Evolutionary conservation across 805 yeast genomes (phyloP), one percentile per base, ranked within the genome.

Genomic region (Myxozyma neglecta): DNA sequence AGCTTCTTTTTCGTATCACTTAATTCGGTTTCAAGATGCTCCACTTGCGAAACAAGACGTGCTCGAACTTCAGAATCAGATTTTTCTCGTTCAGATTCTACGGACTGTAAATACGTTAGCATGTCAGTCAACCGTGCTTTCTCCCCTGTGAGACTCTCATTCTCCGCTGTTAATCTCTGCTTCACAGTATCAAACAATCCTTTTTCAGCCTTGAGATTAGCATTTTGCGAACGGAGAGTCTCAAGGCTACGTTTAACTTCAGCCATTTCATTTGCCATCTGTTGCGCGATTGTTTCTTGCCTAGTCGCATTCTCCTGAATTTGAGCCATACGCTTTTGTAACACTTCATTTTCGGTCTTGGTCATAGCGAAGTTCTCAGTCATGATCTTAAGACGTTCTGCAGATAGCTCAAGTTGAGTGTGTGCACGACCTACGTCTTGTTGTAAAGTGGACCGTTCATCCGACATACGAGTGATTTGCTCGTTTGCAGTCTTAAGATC

Each of bases 41-140:
- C 81, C 10, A 85, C 74, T 53, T 83, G 84, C 29, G 76, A 73
- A 8, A 79, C 70, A 55, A 85, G 78, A 46, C 86, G 76, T 13
- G 77, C 73, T 20, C 84, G 78, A 4, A 85, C 70, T 43, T 84
- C 86, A 20, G 75, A 70, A 51, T 81, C 78, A 6, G 83, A 75
- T 0, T 73, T 66, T 54, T 86, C 88, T 56, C 91, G 79, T 70
- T 89, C 92, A 56, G 79, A 79, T 59, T 84, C 83, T 44, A 84
- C 70, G 1, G 84, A 70, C 72, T 89, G 93, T 49, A 89, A 74
- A 68, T 81, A 86, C 7, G 81, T 72, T 9, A 88, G 79, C 60
- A 85, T 76, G 3, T 82, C 79, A 66, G 81, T 85, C 45, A 89
- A 75, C 56, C 83, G 80, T 6, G 80, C 73, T 68, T 83, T 85